These are phyloP conservation scores for Saprolegnia parasitica DNA, from an alignment of 352 stramenopile species.

Conservation along the genomic window DNA sequence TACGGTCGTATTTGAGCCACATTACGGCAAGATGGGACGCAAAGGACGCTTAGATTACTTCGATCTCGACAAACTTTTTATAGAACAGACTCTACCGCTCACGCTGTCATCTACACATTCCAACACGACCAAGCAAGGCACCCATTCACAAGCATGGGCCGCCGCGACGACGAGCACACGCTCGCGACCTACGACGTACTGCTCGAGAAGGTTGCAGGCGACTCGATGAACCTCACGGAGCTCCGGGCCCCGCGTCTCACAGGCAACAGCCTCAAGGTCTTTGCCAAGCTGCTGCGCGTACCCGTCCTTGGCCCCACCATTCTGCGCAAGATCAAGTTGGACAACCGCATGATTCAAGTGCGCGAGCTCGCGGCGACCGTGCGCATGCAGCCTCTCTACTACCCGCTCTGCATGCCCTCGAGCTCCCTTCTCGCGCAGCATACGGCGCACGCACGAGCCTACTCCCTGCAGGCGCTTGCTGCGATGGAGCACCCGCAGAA, in stretches of 20 bases:
- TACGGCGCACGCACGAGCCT: constrained; percentile 33
- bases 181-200: neutral
- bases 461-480: constrained; percentile 29
- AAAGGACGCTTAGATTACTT: too few species aligned
- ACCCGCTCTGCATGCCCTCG: constrained; percentile 35
- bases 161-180: neutral
- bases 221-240: constrained; percentile 39
- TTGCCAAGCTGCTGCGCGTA: constrained; percentile 44
- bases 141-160: neutral
- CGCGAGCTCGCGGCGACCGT: constrained; percentile 46
- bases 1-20: too few species aligned
- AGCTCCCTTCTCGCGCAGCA: constrained; percentile 31
- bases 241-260: constrained; percentile 46
- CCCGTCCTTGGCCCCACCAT: constrained; percentile 49
- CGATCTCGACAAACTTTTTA: too few species aligned
- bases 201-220: neutral
- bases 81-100: too few species aligned
- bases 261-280: constrained; percentile 33
- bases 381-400: constrained; percentile 72
- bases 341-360: constrained; percentile 61
- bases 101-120: too few species aligned
- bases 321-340: constrained; percentile 33
- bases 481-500: constrained; percentile 36
- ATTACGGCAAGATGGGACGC: too few species aligned
- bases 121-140: too few species aligned